Evolutionary conservation across 164 flowering plant genomes (phyloP).

Genomic region (Stephania cephalantha): DNA sequence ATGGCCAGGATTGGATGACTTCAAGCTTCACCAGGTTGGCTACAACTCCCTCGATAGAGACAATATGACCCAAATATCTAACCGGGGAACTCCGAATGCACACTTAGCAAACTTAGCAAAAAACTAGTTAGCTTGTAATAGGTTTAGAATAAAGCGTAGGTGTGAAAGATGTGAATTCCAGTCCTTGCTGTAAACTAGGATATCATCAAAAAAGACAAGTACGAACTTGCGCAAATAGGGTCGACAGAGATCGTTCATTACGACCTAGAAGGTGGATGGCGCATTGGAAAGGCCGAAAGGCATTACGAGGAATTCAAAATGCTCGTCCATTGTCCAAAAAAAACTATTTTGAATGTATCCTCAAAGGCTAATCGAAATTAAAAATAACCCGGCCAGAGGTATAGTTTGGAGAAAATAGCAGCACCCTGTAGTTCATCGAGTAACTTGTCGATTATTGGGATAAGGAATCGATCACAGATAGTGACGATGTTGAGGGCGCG

Average conservation of each 20-base stretch:
- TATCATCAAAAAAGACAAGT: background rate
- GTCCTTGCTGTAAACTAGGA: background rate
- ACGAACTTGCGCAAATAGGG: background rate
- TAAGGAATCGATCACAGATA: background rate
- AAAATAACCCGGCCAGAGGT: background rate
- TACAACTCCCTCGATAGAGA: background rate
- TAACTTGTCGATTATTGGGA: background rate
- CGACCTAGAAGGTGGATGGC: background rate
- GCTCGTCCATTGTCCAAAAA: background rate
- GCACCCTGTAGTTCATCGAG: background rate
- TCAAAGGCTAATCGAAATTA: background rate
- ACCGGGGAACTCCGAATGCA: background rate
- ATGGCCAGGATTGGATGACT: background rate
- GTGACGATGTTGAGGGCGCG: background rate
- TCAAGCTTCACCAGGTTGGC: too few species aligned
- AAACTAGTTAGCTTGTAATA: too few species aligned
- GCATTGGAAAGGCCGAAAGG: constrained; percentile 1
- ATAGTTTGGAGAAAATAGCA: background rate
- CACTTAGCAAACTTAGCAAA: background rate
- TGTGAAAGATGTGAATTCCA: background rate
- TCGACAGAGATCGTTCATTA: background rate
- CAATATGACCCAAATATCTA: background rate
- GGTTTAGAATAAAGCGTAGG: too few species aligned
- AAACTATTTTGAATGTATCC: background rate
- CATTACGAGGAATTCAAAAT: constrained; percentile 1